phyloP scores from a whole-genome alignment of 2,329 filamentous ascomycete species.

The Sporothrix pseudoabietina region DNA sequence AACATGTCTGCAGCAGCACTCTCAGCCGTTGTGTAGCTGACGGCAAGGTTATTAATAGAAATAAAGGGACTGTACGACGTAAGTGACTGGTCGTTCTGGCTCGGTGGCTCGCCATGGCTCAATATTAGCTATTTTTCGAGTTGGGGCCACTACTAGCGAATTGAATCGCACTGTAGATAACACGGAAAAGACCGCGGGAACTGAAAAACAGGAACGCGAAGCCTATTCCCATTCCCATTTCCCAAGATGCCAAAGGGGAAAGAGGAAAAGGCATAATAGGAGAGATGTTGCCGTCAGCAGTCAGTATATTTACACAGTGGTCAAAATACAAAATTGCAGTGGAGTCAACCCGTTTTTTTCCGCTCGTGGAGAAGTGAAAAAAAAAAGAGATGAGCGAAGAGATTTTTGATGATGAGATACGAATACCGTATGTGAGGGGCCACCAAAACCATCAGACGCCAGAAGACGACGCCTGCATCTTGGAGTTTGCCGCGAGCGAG shows the following conservation, averaged over 20 bases:
- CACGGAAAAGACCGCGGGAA: background rate
- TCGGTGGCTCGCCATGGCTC: background rate
- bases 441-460: background rate
- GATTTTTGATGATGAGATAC: background rate
- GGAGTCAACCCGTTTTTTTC: background rate
- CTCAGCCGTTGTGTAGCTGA: background rate
- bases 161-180: background rate
- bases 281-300: too few relatives aligned
- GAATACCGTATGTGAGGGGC: background rate
- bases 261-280: background rate
- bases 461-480: background rate
- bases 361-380: background rate
- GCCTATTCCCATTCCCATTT: background rate
- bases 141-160: background rate
- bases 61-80: background rate
- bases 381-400: background rate
- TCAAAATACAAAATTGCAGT: background rate
- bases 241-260: background rate
- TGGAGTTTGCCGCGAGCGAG: background rate
- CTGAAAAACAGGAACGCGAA: background rate
- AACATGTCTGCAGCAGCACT: background rate
- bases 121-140: background rate
- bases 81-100: background rate
- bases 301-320: background rate
- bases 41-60: conserved; percentile 19